Evolutionary conservation across 169 alveolate species (phyloP), one percentile per base, ranked within the genome.

Genomic region (Perkinsus chesapeaki): DNA sequence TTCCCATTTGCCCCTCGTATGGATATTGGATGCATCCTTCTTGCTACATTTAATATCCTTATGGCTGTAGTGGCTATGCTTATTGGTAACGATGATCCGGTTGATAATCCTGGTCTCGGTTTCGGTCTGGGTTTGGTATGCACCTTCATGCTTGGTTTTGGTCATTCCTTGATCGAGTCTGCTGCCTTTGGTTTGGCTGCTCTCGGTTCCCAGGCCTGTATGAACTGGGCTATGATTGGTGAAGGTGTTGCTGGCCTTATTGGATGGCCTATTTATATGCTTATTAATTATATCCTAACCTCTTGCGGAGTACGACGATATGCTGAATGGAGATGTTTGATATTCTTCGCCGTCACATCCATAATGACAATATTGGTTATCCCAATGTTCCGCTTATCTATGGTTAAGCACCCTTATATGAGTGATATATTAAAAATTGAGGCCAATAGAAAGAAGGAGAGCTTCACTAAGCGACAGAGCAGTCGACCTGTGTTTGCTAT

Each of bases 151-250:
- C 82, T 60, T 60, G 82, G 82, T 34, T 60, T 60, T 16, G 82
- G 82, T 60, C 82, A 60, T 16, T 60, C 82, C 27, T 34, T 60
- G 36, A 60, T 60, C 12, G 82, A 60, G 27, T 60, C 82, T 1
- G 82, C 82, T 23, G 82, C 82, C 27, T 60, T 60, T 16, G 82
- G 82, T 60, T 60, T 60, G 82, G 82, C 82, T 20, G 82, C 82
- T 0, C 82, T 60, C 31, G 82, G 82, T 60, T 60, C 82, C 82
- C 82, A 60, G 23, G 31, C 82, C 31, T 60, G 82, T 16, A 60
- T 60, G 82, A 60, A 60, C 31, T 60, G 82, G 82, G 82, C 82
- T 60, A 60, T 60, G 82, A 60, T 60, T 60, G 82, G 82, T 60
- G 82, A 60, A 23, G 82, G 82, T 60, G 82, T 60, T 60, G 82